Conservation (phyloP, 2,329 filamentous ascomycete genomes). For the Fusarium sambucinum region DNA sequence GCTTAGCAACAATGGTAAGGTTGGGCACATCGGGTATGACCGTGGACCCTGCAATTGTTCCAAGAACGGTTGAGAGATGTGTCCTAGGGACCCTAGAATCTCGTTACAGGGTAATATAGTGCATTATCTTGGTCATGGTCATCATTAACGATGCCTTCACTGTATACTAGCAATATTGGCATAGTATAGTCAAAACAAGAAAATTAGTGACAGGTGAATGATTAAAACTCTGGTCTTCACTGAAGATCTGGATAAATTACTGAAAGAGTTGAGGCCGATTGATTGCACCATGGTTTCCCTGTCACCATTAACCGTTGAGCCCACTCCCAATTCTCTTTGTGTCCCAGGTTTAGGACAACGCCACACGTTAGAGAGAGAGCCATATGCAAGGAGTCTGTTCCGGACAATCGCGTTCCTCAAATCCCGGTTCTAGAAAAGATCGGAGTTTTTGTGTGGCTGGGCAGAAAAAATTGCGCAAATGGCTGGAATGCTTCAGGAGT, state of each 20-base stretch:
- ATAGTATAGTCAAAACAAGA: no score
- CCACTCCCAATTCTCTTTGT: background rate
- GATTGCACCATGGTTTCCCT: no score
- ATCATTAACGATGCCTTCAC: background rate
- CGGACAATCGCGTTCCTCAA: slow-evolving; percentile 23
- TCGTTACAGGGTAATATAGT: background rate
- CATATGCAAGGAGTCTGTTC: background rate
- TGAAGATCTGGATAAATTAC: no score
- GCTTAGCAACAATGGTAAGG: slow-evolving; percentile 13
- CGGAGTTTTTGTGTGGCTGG: slow-evolving; percentile 24
- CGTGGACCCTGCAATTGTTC: background rate
- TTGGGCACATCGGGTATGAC: slow-evolving; percentile 3
- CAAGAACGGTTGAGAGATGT: fast-evolving
- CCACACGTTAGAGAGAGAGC: slow-evolving; percentile 12
- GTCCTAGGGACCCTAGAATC: no score
- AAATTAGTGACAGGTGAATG: fast-evolving
- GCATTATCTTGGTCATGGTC: background rate
- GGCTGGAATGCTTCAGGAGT: slow-evolving; percentile 24
- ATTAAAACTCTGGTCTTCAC: background rate
- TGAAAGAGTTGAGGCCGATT: no score
- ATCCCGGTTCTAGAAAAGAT: slow-evolving; percentile 1
- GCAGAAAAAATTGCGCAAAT: background rate
- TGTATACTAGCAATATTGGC: fast-evolving
- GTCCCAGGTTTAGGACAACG: background rate
- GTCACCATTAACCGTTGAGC: slow-evolving; percentile 13